phyloP scores from a whole-genome alignment of 1,139 yeast genomes.

The Hansenula lynferdii region DNA sequence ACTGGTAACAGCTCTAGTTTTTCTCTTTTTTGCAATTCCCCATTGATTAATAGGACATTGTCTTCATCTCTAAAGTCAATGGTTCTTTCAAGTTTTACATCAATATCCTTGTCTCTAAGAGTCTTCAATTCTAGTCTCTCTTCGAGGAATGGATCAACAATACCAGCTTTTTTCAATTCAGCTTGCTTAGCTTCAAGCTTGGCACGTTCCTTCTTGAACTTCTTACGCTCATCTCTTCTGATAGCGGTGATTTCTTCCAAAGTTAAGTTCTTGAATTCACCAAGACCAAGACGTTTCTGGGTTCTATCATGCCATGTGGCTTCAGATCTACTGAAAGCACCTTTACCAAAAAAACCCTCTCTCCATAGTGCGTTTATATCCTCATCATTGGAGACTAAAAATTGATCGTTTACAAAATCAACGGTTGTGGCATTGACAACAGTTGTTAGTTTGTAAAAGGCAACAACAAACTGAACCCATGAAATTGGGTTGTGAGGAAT shows the following conservation, averaged over 20 bases:
- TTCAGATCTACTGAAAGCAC: slow-evolving; percentile 81
- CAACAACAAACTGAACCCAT: slow-evolving; percentile 43
- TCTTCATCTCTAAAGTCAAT: slow-evolving; percentile 37
- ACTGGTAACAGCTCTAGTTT: slow-evolving; percentile 67
- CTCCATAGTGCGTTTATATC: slow-evolving; percentile 69
- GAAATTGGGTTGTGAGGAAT: slow-evolving; percentile 57
- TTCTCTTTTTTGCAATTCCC: slow-evolving; percentile 47
- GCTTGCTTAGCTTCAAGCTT: slow-evolving; percentile 28
- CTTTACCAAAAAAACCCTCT: slow-evolving; percentile 93
- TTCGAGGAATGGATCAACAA: slow-evolving; percentile 27
- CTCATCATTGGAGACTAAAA: slow-evolving; percentile 38
- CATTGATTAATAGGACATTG: slow-evolving; percentile 33
- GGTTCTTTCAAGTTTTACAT: slow-evolving; percentile 21
- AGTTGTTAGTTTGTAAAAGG: slow-evolving; percentile 23
- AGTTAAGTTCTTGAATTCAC: slow-evolving; percentile 30
- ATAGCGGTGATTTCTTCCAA: slow-evolving; percentile 74
- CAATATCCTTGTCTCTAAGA: slow-evolving; percentile 29
- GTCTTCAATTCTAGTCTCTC: slow-evolving; percentile 26
- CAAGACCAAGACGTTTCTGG: slow-evolving; percentile 42
- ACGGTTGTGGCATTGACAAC: slow-evolving; percentile 10
- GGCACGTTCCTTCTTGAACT: slow-evolving; percentile 57
- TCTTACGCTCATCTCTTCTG: slow-evolving; percentile 68
- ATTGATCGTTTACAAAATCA: slow-evolving; percentile 28
- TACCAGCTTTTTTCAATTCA: slow-evolving; percentile 27
- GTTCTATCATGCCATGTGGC: slow-evolving; percentile 84